Conservation (phyloP, 805 yeast species). For the Yarrowia bubula region DNA sequence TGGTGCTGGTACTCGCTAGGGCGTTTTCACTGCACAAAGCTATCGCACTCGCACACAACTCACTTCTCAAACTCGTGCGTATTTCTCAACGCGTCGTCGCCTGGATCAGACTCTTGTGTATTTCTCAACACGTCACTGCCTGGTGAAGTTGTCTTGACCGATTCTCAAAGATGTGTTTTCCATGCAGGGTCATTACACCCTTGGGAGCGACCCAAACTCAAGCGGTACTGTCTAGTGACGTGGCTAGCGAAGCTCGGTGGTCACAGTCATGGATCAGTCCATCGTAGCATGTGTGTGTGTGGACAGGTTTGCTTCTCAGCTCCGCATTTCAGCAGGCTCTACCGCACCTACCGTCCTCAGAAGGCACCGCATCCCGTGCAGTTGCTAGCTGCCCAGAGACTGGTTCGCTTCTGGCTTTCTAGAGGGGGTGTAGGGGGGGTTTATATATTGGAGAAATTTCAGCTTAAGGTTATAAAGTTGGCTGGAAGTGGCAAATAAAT, state of each 20-base stretch:
- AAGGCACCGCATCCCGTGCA: neutral
- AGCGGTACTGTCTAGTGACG: conserved; percentile 4
- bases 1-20: conserved; percentile 2
- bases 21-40: conserved; percentile 14
- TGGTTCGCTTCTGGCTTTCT: conserved; percentile 6
- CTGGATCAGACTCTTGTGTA: neutral
- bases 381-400: neutral
- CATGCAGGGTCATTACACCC: conserved; percentile 22
- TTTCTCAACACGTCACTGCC: neutral
- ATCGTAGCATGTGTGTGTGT: neutral
- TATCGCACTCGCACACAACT: neutral
- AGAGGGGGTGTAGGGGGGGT: conserved; percentile 1
- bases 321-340: conserved; percentile 8
- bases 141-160: neutral
- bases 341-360: conserved; percentile 4
- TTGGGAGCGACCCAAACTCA: conserved; percentile 21
- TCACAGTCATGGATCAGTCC: conserved; percentile 12
- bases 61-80: neutral
- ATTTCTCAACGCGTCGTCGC: conserved; percentile 1
- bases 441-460: neutral
- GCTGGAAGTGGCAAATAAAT: conserved; percentile 15
- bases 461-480: neutral
- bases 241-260: neutral
- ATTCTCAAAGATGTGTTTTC: conserved; percentile 7
- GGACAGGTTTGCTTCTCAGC: conserved; percentile 17